Base-by-base conservation (phyloP, 768 basidiomycete genomes). In the Stropharia rugosoannulata region DNA sequence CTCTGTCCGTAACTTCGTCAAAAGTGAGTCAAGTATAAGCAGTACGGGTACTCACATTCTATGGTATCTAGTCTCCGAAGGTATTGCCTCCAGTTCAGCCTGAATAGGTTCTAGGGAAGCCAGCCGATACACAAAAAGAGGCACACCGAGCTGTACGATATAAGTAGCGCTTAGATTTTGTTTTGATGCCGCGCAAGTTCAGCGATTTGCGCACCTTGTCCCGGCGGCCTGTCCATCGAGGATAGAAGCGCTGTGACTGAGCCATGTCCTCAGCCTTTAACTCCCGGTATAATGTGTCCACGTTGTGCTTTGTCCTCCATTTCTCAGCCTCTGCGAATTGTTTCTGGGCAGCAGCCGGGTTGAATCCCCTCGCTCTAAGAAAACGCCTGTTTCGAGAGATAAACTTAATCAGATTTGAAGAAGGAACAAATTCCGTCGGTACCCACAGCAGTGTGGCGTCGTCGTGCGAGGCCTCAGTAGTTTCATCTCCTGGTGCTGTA, bases 181-280 rank as follows among this genome's bases (percentile, higher is more conserved):
- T 52, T 42, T 9, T 15, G 22, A 43, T 15, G 6, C 27, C 16
- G 5, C 3, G 39, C 32, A 38, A n/a, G 27, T 36, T 49, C n/a
- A 10, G 29, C 5, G 29, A 25, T 51, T 49, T n/a, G 36, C 35
- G 22, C 60, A 86, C 90, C 75, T 87, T 89, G 66, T 91, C 87
- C 59, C 89, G 74, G 43, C 86, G 76, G 0, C 90, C 91, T 0
- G 89, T 92, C 89, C 89, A 93, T 32, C 87, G 79, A 1, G 90
- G 89, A 70, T 93, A 94, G 58, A 85, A 88, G 49, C 78, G 73
- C 62, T 80, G 80, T 0, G 85, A 67, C 9, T 65, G 63, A 65
- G 86, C 82, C 51, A 91, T 76, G 59, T 92, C 91, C 7, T 77
- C 76, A 0, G 71, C 50, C 18, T 79, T 77, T 59, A 90, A 86